Percentiles rank a stretch among this genome's conserved stretches.
Conservation (phyloP, 106 monocot species). For the Allium cepa region DNA sequence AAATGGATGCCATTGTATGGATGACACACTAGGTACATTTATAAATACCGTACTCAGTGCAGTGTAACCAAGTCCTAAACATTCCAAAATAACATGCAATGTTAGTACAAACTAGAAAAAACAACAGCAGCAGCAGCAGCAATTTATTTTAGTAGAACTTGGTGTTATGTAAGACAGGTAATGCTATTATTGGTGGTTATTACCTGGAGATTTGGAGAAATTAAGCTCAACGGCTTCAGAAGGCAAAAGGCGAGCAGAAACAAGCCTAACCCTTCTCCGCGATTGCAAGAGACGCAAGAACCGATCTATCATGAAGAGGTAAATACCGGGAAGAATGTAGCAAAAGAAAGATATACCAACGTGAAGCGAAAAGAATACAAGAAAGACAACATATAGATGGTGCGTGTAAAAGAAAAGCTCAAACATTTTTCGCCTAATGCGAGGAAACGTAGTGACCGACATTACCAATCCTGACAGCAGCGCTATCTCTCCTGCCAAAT, state of each 20-base stretch:
- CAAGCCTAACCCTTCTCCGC: slow-evolving; percentile 24
- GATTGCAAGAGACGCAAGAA: slow-evolving; percentile 77
- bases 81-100: neutral
- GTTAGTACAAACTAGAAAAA: neutral
- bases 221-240: slow-evolving; percentile 65
- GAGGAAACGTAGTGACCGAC: slow-evolving; percentile 60
- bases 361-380: slow-evolving; percentile 61
- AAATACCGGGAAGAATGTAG: slow-evolving; percentile 57
- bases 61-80: slow-evolving; percentile 28
- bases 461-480: slow-evolving; percentile 40
- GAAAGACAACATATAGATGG: slow-evolving; percentile 62
- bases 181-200: neutral
- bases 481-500: slow-evolving; percentile 67
- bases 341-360: slow-evolving; percentile 46
- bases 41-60: slow-evolving; percentile 49
- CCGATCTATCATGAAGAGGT: slow-evolving; percentile 73
- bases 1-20: slow-evolving; percentile 77
- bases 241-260: slow-evolving; percentile 76
- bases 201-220: slow-evolving; percentile 72
- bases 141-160: no score
- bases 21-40: slow-evolving; percentile 51
- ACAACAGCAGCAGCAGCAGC: neutral
- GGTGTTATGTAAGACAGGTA: no score
- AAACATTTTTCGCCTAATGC: slow-evolving; percentile 62
- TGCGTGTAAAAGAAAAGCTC: slow-evolving; percentile 95